A percentile compares a stretch with the other conserved stretches of the same genome.
Evolutionary conservation across 2,329 filamentous ascomycete genomes (phyloP).

Genomic region (Penicillium sp.): DNA sequence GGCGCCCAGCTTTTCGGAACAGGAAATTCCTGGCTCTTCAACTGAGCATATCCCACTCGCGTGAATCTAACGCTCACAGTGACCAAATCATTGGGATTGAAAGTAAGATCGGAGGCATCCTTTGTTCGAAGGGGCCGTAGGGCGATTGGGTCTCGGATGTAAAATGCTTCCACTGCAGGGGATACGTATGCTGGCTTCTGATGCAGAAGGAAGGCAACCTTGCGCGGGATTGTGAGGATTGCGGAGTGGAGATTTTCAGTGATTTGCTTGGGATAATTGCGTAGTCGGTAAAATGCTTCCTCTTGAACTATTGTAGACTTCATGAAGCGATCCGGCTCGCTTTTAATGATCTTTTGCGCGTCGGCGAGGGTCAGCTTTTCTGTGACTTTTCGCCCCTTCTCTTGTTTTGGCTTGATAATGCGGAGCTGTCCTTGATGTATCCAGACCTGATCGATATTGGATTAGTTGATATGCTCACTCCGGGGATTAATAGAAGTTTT

Average conservation of each 20-base stretch:
- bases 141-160: slow-evolving; percentile 79
- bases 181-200: slow-evolving; percentile 74
- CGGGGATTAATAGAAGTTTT: background rate
- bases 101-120: slow-evolving; percentile 58
- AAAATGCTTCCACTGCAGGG: slow-evolving; percentile 86
- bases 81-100: slow-evolving; percentile 78
- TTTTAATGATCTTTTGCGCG: slow-evolving; percentile 63
- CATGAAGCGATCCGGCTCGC: slow-evolving; percentile 61
- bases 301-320: slow-evolving; percentile 75
- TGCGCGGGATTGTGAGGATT: slow-evolving; percentile 73
- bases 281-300: slow-evolving; percentile 86
- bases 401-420: slow-evolving; percentile 66
- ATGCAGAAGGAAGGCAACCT: slow-evolving; percentile 77
- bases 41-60: slow-evolving; percentile 84
- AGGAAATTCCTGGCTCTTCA: slow-evolving; percentile 80
- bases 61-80: slow-evolving; percentile 80
- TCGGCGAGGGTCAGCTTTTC: slow-evolving; percentile 62
- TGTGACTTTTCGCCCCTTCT: slow-evolving; percentile 35
- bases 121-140: slow-evolving; percentile 67
- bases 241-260: slow-evolving; percentile 74
- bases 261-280: slow-evolving; percentile 80
- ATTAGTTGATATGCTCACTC: background rate
- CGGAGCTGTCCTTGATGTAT: slow-evolving; percentile 74
- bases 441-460: slow-evolving; percentile 64
- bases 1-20: slow-evolving; percentile 61